Conservation (phyloP, 208 protist species). For the Trypanosoma mega region DNA sequence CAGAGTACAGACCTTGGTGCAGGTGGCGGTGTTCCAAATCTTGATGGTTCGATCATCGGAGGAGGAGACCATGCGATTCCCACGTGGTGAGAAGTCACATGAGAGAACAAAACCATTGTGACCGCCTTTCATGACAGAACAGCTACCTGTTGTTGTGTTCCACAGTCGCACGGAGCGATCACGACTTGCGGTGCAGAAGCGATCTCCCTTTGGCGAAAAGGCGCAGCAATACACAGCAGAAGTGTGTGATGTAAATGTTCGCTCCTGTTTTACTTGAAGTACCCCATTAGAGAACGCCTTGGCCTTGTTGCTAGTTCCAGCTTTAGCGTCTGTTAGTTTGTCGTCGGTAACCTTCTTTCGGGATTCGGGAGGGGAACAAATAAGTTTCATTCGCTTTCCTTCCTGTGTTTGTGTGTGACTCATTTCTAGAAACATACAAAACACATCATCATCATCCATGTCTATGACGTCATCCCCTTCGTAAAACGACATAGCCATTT, state of each 20-base stretch:
- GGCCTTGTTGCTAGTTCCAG: conserved; percentile 4
- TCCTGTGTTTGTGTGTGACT: conserved; percentile 28
- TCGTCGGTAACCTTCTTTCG: conserved; percentile 39
- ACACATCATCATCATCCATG: conserved; percentile 83
- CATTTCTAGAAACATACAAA: conserved; percentile 84
- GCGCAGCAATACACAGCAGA: conserved; percentile 83
- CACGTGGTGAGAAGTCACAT: conserved; percentile 86
- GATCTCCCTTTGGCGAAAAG: conserved; percentile 72
- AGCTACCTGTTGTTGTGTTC: conserved; percentile 57
- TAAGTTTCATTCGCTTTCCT: conserved; percentile 75
- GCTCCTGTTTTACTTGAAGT: conserved; percentile 46
- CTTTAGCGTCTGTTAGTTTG: conserved; percentile 31
- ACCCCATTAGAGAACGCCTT: conserved; percentile 65
- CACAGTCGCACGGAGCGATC: conserved; percentile 81
- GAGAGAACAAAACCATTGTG: conserved; percentile 89
- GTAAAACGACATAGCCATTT: conserved; percentile 72
- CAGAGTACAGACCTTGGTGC: conserved; percentile 62
- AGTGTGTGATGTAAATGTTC: conserved; percentile 61
- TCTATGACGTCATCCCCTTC: conserved; percentile 80
- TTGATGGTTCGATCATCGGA: conserved; percentile 78
- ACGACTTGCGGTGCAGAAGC: conserved; percentile 75
- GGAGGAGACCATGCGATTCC: conserved; percentile 74
- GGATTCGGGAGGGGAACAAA: conserved; percentile 44
- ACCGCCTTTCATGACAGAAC: conserved; percentile 77
- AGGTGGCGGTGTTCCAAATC: conserved; percentile 74